These are phyloP conservation scores for Aquilaria yunnanensis DNA, from an alignment of 345 rosid species.

Conservation along the genomic window DNA sequence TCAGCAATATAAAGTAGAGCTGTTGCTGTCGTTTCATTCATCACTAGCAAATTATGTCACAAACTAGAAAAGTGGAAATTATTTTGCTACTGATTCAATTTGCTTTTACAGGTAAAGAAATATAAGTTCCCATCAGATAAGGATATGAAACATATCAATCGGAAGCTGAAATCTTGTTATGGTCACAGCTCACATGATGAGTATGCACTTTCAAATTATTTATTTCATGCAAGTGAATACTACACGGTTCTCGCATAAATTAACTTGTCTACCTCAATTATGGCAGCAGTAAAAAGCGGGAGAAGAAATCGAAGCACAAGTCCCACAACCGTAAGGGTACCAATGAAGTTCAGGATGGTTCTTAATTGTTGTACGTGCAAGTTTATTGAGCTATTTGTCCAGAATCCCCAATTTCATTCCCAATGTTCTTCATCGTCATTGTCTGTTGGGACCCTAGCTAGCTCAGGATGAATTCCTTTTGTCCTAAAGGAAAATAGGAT, in stretches of 20 bases:
- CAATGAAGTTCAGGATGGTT: constrained; percentile 34
- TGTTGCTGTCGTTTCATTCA: not conserved
- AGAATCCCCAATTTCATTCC: too few relatives aligned
- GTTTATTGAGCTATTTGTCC: not conserved
- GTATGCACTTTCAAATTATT: constrained; percentile 30
- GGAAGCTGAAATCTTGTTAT: constrained; percentile 91
- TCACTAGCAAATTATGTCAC: constrained; percentile 2
- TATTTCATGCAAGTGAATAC: not conserved
- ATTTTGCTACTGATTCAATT: constrained; percentile 1
- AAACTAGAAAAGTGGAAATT: not conserved
- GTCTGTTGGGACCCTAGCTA: too few relatives aligned
- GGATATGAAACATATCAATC: constrained; percentile 94
- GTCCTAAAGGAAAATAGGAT: too few relatives aligned
- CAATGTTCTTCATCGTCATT: too few relatives aligned
- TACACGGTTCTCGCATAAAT: too few relatives aligned
- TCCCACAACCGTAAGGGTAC: constrained; percentile 56
- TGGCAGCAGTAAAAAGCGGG: constrained; percentile 68
- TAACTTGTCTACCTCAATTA: not conserved
- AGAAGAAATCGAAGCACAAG: constrained; percentile 88
- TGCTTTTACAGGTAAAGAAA: constrained; percentile 39
- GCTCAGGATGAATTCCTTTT: too few relatives aligned
- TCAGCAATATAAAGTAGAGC: not conserved
- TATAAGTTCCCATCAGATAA: constrained; percentile 81
- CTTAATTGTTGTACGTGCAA: constrained; percentile 12
- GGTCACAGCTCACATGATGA: constrained; percentile 78